Base-by-base conservation (phyloP, 2,329 filamentous ascomycete species). In the Colletotrichum simmondsii region DNA sequence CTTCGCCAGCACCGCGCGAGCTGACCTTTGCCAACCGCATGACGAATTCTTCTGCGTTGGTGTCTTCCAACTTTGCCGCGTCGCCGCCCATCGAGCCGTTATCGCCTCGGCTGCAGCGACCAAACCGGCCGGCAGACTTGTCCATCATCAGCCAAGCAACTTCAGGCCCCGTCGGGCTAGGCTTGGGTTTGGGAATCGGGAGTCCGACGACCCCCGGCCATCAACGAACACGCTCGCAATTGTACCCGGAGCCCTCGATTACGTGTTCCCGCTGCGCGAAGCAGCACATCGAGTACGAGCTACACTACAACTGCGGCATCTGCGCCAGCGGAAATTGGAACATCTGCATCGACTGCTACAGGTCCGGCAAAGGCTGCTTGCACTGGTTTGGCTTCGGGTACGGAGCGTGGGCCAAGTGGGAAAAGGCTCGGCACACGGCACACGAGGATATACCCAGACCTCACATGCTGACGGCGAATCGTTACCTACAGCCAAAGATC, bases 371-470 rank as follows among this genome's bases (percentile, higher is more conserved):
- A 78, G 95, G 95, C 12, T 98, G 96, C 80, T 86, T 91, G 22
- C 90, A 97, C 79, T 98, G 95, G 95, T 95, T 92, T 77, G 95
- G 96, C 1, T 98, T 98, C 80, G 94, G 94, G 3, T 88, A 92
- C 76, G 88, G 89, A 5, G 95, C 94, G 0, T 90, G 91, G 84
- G 84, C 84, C 58, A 91, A 89, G 73, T 96, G 93, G 86, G 91
- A 93, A 71, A 86, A 86, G 77, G 80, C 83, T 22, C 83, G 83
- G 22, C 81, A 82, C 32, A 78, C 81, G n/a, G 81, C 82, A 6
- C 80, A 85, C 24, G 77, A 78, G 63, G 80, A 80, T 71, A 78
- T 85, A 69, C 85, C 85, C 72, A 86, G 78, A 63, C 89, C 89
- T 22, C 91, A 93, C 76, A 87, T 89, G 80, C 83, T 93, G 19